These are phyloP conservation scores for Neofusicoccum ribis DNA, from an alignment of 2,329 filamentous ascomycete genomes.

Conservation along the genomic window DNA sequence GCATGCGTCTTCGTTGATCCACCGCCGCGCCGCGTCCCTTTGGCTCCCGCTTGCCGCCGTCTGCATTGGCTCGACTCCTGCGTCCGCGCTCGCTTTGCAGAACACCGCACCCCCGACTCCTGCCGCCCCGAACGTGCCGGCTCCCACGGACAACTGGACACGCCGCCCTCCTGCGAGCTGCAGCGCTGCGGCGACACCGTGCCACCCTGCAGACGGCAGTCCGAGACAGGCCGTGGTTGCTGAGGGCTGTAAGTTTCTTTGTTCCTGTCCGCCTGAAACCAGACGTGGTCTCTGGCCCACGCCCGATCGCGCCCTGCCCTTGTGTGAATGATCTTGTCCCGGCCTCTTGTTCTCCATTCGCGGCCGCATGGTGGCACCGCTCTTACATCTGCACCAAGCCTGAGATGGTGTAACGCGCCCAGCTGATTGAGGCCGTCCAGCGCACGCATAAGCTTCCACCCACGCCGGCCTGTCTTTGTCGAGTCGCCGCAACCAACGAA, in stretches of 20 bases:
- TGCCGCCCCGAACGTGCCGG: slow-evolving; percentile 12
- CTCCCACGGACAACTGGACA: slow-evolving; percentile 11
- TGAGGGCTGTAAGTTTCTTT: slow-evolving; percentile 21
- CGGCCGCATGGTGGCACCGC: slow-evolving; percentile 18
- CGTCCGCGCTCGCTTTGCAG: slow-evolving; percentile 7
- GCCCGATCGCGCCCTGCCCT: slow-evolving; percentile 12
- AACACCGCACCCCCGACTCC: neutral
- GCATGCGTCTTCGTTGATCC: slow-evolving; percentile 17
- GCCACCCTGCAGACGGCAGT: slow-evolving; percentile 16
- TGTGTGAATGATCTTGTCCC: slow-evolving; percentile 16
- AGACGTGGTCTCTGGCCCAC: slow-evolving; percentile 13
- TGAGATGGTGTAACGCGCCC: slow-evolving; percentile 18
- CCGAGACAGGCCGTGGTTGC: slow-evolving; percentile 19
- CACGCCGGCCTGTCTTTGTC: slow-evolving; percentile 17
- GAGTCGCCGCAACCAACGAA: slow-evolving; percentile 17
- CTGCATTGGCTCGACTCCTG: slow-evolving; percentile 8
- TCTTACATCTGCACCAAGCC: slow-evolving; percentile 16
- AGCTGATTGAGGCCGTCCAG: slow-evolving; percentile 19
- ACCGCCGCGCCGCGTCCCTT: slow-evolving; percentile 9
- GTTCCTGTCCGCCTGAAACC: slow-evolving; percentile 19
- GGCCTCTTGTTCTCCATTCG: slow-evolving; percentile 18
- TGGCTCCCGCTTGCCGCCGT: slow-evolving; percentile 14
- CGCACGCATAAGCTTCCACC: slow-evolving; percentile 19
- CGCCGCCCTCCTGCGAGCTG: slow-evolving; percentile 7
- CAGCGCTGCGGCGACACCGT: slow-evolving; percentile 8